Evolutionary conservation across 2,329 filamentous ascomycete species (phyloP).

Genomic region (Thielaviopsis euricoi): DNA sequence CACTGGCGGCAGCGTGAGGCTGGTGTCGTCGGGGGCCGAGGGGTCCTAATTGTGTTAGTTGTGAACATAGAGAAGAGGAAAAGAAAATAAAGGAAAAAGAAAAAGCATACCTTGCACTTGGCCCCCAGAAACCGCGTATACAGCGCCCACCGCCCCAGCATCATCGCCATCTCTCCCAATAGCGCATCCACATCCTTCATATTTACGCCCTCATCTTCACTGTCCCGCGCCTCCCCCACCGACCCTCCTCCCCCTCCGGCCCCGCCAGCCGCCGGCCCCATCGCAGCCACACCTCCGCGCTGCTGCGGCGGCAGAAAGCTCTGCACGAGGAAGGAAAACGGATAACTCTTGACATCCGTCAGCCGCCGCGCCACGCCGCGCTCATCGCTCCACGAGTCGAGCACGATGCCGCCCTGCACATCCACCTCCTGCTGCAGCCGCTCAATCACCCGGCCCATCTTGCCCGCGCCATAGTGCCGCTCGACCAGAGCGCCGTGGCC

Average conservation of each 20-base stretch:
- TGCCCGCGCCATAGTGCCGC: slow-evolving; percentile 78
- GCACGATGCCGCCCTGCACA: slow-evolving; percentile 84
- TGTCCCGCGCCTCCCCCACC: slow-evolving; percentile 36
- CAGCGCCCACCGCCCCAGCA: slow-evolving; percentile 85
- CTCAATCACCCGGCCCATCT: slow-evolving; percentile 91
- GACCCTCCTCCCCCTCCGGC: slow-evolving; percentile 37
- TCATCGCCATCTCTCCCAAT: slow-evolving; percentile 73
- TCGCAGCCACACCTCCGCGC: slow-evolving; percentile 47
- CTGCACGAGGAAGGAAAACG: slow-evolving; percentile 91
- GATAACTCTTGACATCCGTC: slow-evolving; percentile 93
- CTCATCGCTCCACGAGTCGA: slow-evolving; percentile 93
- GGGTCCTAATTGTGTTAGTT: slow-evolving; percentile 26
- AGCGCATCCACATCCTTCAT: slow-evolving; percentile 91
- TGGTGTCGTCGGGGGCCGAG: slow-evolving; percentile 32
- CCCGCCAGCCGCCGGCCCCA: too few species aligned
- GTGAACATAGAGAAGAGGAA: slow-evolving; percentile 2
- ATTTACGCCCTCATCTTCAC: slow-evolving; percentile 84
- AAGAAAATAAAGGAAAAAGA: background rate
- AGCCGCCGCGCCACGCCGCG: slow-evolving; percentile 67
- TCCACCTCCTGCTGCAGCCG: slow-evolving; percentile 87
- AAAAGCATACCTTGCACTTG: slow-evolving; percentile 57
- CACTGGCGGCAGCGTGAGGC: slow-evolving; percentile 54
- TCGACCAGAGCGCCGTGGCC: slow-evolving; percentile 82
- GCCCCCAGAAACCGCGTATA: slow-evolving; percentile 78
- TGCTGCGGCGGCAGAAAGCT: slow-evolving; percentile 69